Base-by-base conservation (phyloP, 2,329 filamentous ascomycete genomes). In the Dothideomycetes sp. region DNA sequence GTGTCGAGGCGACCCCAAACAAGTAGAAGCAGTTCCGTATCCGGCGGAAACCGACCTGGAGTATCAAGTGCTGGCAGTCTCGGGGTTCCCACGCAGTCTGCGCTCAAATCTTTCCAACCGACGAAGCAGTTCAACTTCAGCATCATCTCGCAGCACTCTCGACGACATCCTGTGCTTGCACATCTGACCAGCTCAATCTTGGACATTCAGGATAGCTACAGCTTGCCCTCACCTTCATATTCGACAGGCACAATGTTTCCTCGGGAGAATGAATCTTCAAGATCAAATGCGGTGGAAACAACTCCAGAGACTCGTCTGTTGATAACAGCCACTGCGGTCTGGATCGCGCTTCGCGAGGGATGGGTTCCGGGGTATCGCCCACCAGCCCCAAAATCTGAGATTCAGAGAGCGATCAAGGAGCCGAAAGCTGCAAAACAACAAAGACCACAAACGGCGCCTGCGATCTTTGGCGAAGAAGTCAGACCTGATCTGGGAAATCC, bases 131-230 rank as follows among this genome's bases (percentile, higher is more conserved):
- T 79, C 63, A 85, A 77, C 8, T 89, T 89, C 56, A 86, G 81
- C 61, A 75, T 85, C 45, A 77, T 89, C 50, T 75, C 82, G 49
- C 75, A 81, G 0, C 70, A 72, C 34, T 75, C 73, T 4, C 69
- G 81, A 19, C 74, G 79, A 10, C 84, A 89, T 52, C 83, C 84
- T 4, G 75, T 88, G 51, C 72, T 88, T 61, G 84, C 80, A 1
- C 75, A 71, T 2, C 66, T 89, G 34, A 79, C 73, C 4, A 69
- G 70, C 9, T 67, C 69, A 3, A 73, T 70, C 10, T 71, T 88
- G 19, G 77, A 84, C 37, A 72, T 89, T 34, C 73, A 77, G 43
- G 79, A 88, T 47, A 69, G 66, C 3, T 87, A 84, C 55, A 59
- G 55, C 9, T 57, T 68, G 38, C 65, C 66, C 16, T 36, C 43